Base-by-base conservation (phyloP, 768 basidiomycete genomes). In the Calocybe indica region DNA sequence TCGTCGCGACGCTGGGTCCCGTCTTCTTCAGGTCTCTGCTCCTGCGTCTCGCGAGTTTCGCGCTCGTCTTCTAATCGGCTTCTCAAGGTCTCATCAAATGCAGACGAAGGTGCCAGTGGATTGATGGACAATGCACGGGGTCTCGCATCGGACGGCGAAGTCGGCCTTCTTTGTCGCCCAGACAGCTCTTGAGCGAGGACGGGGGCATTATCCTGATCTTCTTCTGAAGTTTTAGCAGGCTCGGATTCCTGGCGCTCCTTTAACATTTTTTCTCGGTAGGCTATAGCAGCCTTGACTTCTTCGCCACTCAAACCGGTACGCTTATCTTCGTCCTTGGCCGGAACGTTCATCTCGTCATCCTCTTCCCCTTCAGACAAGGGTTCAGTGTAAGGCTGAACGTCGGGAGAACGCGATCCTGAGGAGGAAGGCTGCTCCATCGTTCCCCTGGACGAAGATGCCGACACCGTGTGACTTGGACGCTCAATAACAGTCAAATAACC, bases 351-450 rank as follows among this genome's bases (percentile, higher is more conserved):
- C 28, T 75, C 83, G 55, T 92, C 88, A 49, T 92, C 94, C 8
- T 90, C 89, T 62, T 99, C 95, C 34, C 92, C 96, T 63, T 98
- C 96, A 0, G 93, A 96, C 8, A 93, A 69, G 1, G 96, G 96
- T 59, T 99, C 96, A 22, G 80, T 73, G 59, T 98, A 98, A 1
- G 60, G 51, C 6, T 53, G 62, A n/a, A 72, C 67, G 10, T 72
- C 67, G 0, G 63, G 66, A 1, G 80, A 72, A 3, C 64, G 65
- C 2, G 68, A 60, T 9, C 72, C 72, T 15, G 73, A 69, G 2
- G 79, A 77, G 5, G 66, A 66, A 33, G 65, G 58, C 48, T 68
- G 67, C 3, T 71, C 74, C 1, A 79, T 72, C 33, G 72, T 72
- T n/a, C 63, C 56, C 61, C 70, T 73, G 7, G 78, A 80, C 31